Evolutionary conservation across 1,284 basidiomycete genomes (phyloP), one percentile per base, ranked within the genome.

Genomic region (Fomitopsis schrenkii): DNA sequence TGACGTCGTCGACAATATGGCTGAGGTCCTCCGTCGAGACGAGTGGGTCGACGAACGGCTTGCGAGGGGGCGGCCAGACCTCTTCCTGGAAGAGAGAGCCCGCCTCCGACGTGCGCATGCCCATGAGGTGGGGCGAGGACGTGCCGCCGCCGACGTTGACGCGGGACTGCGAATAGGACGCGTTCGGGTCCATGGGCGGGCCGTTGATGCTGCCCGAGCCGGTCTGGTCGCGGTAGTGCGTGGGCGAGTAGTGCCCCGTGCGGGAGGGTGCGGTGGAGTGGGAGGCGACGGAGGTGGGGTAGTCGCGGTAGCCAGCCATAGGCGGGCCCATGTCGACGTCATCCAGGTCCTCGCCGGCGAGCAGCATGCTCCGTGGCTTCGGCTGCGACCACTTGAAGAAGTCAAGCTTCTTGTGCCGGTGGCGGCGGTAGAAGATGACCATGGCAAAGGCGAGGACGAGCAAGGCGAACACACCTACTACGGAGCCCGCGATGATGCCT

Each of bases 81-180:
- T 74, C 75, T 63, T 84, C 83, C 28, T 77, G 76, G 76, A 84
- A 84, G 17, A 81, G 72, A 1, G 79, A 80, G 6, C 81, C 82
- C 6, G 77, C 74, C 59, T 80, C 80, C 15, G 74, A 72, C 6
- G 76, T 78, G 54, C 79, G 75, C 58, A 77, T 69, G 41, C 78
- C 78, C 54, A 80, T 68, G 8, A 80, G 69, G 38, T 73, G 75
- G 9, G 77, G 77, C 14, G 57, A 63, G 3, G 64, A 40, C 42
- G 33, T 48, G 55, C 54, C 58, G n/a, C 52, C 33, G 22, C 22
- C 10, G 15, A 53, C 33, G 12, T 53, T 15, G 7, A 53, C 52
- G 19, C 52, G 52, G 35, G 35, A 36, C 10, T 36, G 35, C 17
- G 52, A 38, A n/a, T 53, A 53, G 17, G 52, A 53, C n/a, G 17